Base-by-base conservation (phyloP, 371 early-diverging fungal genomes). In the Apophysomyces ossiformis region DNA sequence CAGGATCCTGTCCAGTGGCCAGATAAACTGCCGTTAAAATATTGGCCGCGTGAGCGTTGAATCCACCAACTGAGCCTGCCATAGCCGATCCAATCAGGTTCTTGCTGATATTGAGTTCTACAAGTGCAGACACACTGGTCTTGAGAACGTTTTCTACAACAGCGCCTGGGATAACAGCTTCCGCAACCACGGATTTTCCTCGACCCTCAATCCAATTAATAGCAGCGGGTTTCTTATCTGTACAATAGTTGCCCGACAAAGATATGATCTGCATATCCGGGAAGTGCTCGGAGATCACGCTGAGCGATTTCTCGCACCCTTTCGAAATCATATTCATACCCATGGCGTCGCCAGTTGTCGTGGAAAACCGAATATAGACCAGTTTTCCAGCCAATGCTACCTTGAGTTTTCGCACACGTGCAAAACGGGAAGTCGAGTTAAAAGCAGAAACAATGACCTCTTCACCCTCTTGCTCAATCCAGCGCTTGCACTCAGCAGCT, bases 271-370 rank as follows among this genome's bases (percentile, higher is more conserved):
- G 82, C 90, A 93, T 92, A 57, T 84, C 86, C 8, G 90, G 88
- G 75, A 88, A 95, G 11, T 71, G 65, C n/a, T 87, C 84, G 18
- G 75, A 63, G 56, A 95, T 79, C 1, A 81, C 78, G 46, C 79
- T 75, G 56, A 94, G 70, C 0, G 93, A 84, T 66, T 89, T 86
- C 77, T 95, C 95, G 69, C 92, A 92, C 15, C 97, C 97, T 76
- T 98, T 98, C 39, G 96, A 96, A 57, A 97, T 96, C 98, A 98
- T 98, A 81, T 98, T 98, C 98, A 98, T 98, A 18, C 98, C 98
- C 98, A 98, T 98, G 2, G 98, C 98, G 74, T 98, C 98, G 46
- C 98, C 98, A 0, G 98, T 97, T 2, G 90, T 86, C 0, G 97
- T 96, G 4, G 89, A 76, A 79, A 97, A 97, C 16, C 97, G 90